Evolutionary conservation across 2,329 filamentous ascomycete genomes (phyloP).

Genomic region (Ophiostoma novo-ulmi): DNA sequence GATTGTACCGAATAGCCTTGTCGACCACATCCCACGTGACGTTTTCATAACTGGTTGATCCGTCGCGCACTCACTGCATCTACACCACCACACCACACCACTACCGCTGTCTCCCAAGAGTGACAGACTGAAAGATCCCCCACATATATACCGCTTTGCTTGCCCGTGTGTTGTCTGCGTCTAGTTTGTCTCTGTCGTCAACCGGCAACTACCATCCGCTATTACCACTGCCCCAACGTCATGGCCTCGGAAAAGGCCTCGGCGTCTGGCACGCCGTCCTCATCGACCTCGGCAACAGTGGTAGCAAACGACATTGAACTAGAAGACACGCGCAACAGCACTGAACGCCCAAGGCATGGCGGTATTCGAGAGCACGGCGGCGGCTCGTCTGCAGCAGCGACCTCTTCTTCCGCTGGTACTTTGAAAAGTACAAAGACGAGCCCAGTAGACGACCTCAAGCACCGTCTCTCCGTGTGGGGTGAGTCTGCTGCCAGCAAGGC

Average conservation of each 20-base stretch:
- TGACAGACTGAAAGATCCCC: background rate
- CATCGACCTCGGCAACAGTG: background rate
- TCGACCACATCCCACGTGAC: conserved; percentile 1
- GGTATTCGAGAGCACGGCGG: conserved; percentile 20
- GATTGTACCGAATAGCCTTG: background rate
- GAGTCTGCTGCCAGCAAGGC: conserved; percentile 34
- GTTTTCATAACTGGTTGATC: background rate
- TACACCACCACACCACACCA: background rate
- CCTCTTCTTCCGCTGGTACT: conserved; percentile 7
- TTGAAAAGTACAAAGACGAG: conserved; percentile 14
- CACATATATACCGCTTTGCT: background rate
- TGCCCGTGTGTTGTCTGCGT: background rate
- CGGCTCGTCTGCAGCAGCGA: background rate
- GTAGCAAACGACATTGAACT: conserved; percentile 30
- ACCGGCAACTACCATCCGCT: background rate
- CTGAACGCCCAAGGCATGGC: conserved; percentile 32
- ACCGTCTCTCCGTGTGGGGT: conserved; percentile 40
- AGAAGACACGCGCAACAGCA: conserved; percentile 29
- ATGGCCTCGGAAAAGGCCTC: conserved; percentile 27
- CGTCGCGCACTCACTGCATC: background rate
- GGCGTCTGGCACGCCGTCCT: conserved; percentile 30
- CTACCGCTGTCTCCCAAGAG: background rate
- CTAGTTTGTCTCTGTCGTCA: background rate
- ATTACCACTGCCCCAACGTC: background rate
- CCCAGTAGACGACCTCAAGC: conserved; percentile 35